phyloP scores from a whole-genome alignment of 805 yeast species.

The Candida xiaguanensis region DNA sequence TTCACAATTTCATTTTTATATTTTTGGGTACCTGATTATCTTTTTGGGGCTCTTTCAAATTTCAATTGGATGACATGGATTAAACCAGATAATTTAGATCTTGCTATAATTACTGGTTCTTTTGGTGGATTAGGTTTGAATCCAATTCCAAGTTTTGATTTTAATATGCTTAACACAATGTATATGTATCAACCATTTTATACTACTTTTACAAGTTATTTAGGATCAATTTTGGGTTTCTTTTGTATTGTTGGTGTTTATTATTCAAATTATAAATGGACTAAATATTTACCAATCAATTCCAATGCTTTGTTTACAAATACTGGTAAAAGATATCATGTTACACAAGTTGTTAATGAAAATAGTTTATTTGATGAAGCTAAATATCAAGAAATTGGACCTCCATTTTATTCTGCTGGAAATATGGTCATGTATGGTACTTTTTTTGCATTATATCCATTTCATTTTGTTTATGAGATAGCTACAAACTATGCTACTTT shows the following conservation, averaged over 20 bases:
- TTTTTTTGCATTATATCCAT: conserved; percentile 25
- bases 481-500: conserved; percentile 10
- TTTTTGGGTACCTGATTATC: conserved; percentile 45
- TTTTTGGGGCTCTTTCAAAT: conserved; percentile 38
- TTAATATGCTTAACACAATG: conserved; percentile 35
- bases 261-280: conserved; percentile 21
- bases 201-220: conserved; percentile 35
- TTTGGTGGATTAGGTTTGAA: conserved; percentile 49
- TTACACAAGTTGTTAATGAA: conserved; percentile 37
- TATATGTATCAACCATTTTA: conserved; percentile 27
- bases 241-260: conserved; percentile 18
- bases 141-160: conserved; percentile 53
- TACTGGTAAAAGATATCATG: conserved; percentile 43
- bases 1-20: conserved; percentile 31
- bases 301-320: conserved; percentile 45
- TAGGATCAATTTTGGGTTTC: conserved; percentile 18
- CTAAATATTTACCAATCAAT: conserved; percentile 33
- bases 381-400: conserved; percentile 21
- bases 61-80: conserved; percentile 63
- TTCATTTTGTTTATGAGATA: conserved; percentile 15
- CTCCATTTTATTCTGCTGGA: conserved; percentile 29
- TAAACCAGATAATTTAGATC: conserved; percentile 44
- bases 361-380: conserved; percentile 25
- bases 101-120: conserved; percentile 48
- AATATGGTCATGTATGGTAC: conserved; percentile 26